A percentile compares a stretch with the other conserved stretches of the same genome.
Conservation (phyloP, 176 grass and related monocot species). For the Carex kokanica region DNA sequence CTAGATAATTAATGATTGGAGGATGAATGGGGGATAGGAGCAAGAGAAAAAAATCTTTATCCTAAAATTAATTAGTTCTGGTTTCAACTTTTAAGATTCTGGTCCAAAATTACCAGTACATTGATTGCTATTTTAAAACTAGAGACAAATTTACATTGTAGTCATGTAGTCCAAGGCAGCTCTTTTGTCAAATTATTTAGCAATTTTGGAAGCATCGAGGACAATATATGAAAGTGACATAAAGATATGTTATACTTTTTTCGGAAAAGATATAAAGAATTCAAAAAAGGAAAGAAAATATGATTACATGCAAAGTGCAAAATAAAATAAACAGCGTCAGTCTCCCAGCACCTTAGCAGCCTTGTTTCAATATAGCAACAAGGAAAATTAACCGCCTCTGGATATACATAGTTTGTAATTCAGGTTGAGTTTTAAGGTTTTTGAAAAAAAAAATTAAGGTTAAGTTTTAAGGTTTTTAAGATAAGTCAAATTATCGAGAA, state of each 20-base stretch:
- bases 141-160: background rate
- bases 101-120: background rate
- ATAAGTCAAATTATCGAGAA: too few relatives aligned
- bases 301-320: constrained; percentile 3
- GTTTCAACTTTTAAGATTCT: background rate
- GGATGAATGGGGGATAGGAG: too few relatives aligned
- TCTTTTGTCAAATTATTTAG: background rate
- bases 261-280: background rate
- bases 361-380: too few relatives aligned
- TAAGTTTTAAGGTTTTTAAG: too few relatives aligned
- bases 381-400: too few relatives aligned
- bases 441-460: too few relatives aligned
- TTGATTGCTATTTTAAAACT: background rate
- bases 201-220: constrained; percentile 4
- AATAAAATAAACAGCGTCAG: background rate
- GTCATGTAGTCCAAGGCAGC: background rate
- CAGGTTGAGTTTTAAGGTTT: too few relatives aligned
- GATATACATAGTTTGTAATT: too few relatives aligned
- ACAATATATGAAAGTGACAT: background rate
- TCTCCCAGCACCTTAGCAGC: too few relatives aligned
- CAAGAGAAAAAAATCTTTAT: too few relatives aligned
- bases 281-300: background rate
- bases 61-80: too few relatives aligned
- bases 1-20: too few relatives aligned
- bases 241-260: background rate